Evolutionary conservation across 192 early-diverging fungal genomes (phyloP).

Genomic region (Rhizoclosmatium globosum): DNA sequence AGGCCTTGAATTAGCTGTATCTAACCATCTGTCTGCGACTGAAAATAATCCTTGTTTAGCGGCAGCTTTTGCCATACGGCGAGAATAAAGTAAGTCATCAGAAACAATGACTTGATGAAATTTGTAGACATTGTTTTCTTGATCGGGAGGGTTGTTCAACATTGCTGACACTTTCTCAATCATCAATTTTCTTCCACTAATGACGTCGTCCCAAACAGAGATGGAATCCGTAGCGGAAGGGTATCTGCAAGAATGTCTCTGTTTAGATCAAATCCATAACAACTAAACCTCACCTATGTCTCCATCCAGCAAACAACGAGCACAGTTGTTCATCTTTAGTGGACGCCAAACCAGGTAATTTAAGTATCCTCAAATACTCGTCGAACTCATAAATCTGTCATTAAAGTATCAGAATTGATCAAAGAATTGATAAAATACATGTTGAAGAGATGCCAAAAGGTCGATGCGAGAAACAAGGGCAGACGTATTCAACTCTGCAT

Average conservation of each 20-base stretch:
- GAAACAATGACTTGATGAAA: conserved; percentile 12
- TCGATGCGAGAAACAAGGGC: conserved; percentile 22
- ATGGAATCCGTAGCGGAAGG: conserved; percentile 53
- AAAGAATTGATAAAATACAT: no score
- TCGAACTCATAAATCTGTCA: conserved; percentile 18
- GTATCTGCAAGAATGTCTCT: not conserved
- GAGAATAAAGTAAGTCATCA: conserved; percentile 37
- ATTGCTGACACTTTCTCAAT: conserved; percentile 46
- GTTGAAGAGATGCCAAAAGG: conserved; percentile 27
- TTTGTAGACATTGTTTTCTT: not conserved
- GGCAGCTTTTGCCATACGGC: conserved; percentile 64
- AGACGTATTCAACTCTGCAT: conserved; percentile 36
- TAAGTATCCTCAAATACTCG: conserved; percentile 40
- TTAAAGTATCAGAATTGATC: not conserved
- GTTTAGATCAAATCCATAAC: not conserved
- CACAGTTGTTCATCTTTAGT: not conserved
- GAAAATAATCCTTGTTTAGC: conserved; percentile 63
- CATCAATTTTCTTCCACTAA: conserved; percentile 56
- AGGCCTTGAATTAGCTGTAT: conserved; percentile 7
- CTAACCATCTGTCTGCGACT: conserved; percentile 62
- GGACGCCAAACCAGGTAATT: conserved; percentile 16
- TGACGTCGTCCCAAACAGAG: conserved; percentile 69
- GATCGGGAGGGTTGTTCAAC: not conserved
- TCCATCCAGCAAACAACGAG: conserved; percentile 1
- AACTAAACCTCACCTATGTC: not conserved